Evolutionary conservation across 768 basidiomycete genomes (phyloP).

Genomic region (Russula sp.): DNA sequence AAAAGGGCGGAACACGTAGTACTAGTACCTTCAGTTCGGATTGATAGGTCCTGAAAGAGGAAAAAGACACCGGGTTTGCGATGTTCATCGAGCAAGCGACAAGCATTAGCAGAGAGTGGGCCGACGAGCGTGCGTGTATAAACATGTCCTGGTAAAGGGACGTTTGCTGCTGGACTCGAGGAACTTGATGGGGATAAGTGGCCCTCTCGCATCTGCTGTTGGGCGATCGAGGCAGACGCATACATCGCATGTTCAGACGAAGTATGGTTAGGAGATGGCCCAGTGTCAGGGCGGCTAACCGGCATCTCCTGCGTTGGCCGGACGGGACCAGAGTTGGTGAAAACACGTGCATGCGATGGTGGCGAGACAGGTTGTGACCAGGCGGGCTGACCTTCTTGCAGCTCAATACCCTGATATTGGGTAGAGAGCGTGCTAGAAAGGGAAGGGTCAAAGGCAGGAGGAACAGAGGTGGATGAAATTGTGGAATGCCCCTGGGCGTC

Average conservation of each 20-base stretch:
- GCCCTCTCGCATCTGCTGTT: conserved; percentile 21
- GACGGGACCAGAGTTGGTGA: conserved; percentile 8
- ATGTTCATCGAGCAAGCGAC: conserved; percentile 77
- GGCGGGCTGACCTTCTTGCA: conserved; percentile 7
- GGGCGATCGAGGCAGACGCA: conserved; percentile 22
- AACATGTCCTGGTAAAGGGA: conserved; percentile 53
- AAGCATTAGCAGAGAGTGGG: conserved; percentile 79
- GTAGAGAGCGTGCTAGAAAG: conserved; percentile 12
- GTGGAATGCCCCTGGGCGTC: conserved; percentile 14
- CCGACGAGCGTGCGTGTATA: conserved; percentile 90
- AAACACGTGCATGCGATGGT: conserved; percentile 10
- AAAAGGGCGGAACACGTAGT: conserved; percentile 19
- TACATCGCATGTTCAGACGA: conserved; percentile 23
- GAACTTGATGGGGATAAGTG: conserved; percentile 27
- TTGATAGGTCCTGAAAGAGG: conserved; percentile 89
- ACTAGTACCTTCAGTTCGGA: conserved; percentile 85
- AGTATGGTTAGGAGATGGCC: conserved; percentile 4
- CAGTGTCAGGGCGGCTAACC: background rate
- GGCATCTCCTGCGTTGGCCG: conserved; percentile 6
- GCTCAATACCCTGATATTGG: conserved; percentile 16
- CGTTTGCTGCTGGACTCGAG: conserved; percentile 30
- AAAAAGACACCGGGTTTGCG: conserved; percentile 87
- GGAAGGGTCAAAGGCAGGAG: conserved; percentile 12
- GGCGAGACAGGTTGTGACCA: conserved; percentile 21
- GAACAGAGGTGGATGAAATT: conserved; percentile 10